Conservation (phyloP, 2,329 filamentous ascomycete species). For the Colletotrichum tamarilloi region DNA sequence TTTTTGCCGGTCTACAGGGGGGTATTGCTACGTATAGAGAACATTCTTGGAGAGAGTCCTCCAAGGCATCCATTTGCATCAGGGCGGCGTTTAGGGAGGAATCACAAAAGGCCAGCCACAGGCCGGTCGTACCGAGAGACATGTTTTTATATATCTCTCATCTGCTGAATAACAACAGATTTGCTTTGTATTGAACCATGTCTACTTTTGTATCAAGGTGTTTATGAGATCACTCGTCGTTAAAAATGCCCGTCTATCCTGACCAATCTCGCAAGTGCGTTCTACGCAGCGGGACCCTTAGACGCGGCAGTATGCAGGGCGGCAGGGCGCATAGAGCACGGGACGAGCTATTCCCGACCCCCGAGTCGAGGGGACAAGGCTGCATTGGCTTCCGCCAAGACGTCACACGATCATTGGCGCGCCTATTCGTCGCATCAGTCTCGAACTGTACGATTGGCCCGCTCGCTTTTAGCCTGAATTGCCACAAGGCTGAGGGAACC, state of each 20-base stretch:
- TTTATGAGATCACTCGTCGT: background rate
- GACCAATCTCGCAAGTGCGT: background rate
- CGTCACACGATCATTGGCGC: conserved; percentile 28
- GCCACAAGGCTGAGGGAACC: conserved; percentile 27
- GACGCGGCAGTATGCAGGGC: background rate
- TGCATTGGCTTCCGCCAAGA: conserved; percentile 27
- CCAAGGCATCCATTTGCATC: conserved; percentile 29
- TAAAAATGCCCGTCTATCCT: background rate
- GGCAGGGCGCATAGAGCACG: conserved; percentile 10
- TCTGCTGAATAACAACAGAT: background rate
- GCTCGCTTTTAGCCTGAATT: conserved; percentile 32
- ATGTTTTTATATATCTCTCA: conserved; percentile 11
- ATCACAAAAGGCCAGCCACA: conserved; percentile 27
- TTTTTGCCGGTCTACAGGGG: background rate
- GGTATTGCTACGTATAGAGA: conserved; percentile 17
- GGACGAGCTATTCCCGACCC: conserved; percentile 27
- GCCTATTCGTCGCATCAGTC: conserved; percentile 16
- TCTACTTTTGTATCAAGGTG: background rate
- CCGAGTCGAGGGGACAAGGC: conserved; percentile 29
- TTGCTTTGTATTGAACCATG: background rate
- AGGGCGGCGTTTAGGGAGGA: conserved; percentile 26
- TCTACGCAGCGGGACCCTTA: background rate
- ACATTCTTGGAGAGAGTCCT: conserved; percentile 14
- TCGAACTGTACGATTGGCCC: conserved; percentile 21
- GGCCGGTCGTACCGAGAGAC: conserved; percentile 21